Evolutionary conservation across 305 asterid genomes (phyloP), one percentile per base, ranked within the genome.

Genomic region (Fraxinus greggii): DNA sequence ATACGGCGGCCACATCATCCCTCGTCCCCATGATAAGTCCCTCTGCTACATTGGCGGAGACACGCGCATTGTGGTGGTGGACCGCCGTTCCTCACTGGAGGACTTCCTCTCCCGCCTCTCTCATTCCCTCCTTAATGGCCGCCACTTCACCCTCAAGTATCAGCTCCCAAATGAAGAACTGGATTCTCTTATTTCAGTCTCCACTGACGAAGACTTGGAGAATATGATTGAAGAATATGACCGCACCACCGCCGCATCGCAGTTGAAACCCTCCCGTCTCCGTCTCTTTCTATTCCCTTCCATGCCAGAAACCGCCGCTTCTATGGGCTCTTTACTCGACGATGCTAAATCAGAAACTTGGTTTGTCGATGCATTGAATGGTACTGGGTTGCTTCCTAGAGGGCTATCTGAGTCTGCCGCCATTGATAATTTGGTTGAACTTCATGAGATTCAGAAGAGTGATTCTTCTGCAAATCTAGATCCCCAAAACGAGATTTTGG

Each of bases 161-260:
- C 96, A 92, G 79, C 92, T 92, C 6, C 96, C 96, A 1, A 85
- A 54, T 3, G 94, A 92, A 67, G 96, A 92, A 33, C 94, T 92
- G 17, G 96, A 92, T 80, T 88, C 94, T 4, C 89, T 92, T 3
- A 86, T 92, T 3, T 90, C 92, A 1, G 72, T 92, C 76, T 79
- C 92, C 23, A 76, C 93, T 54, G 92, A 92, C 31, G 96, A 92
- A 59, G 96, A 92, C 67, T 80, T 90, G 73, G 94, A 90, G 6
- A 90, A 92, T 73, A 89, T 92, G 96, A 86, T 92, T 40, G 94
- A 92, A 15, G 94, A 92, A 79, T 85, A 89, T 80, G 93, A 90
- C 28, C 88, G 93, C 12, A 83, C 81, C 63, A 56, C 82, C 77
- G 56, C 87, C 31, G 54, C 90, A 38, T 88, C 91, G 3, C 89